Evolutionary conservation across 2,329 filamentous ascomycete genomes (phyloP).

Genomic region (Alternaria sp.): DNA sequence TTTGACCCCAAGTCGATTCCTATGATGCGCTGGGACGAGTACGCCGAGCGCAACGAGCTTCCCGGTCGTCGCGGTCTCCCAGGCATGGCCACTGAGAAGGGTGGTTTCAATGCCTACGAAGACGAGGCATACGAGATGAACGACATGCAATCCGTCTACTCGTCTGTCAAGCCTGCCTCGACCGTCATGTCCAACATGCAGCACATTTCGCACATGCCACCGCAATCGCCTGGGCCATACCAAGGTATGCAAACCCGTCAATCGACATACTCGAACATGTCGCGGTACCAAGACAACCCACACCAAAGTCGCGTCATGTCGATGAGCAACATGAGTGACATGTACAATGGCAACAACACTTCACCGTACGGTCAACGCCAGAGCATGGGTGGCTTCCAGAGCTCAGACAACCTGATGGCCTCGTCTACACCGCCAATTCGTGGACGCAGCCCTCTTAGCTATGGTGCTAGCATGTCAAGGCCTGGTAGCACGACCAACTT

Average conservation of each 20-base stretch:
- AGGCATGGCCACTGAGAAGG: slow-evolving; percentile 63
- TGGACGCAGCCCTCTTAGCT: slow-evolving; percentile 59
- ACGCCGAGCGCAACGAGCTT: slow-evolving; percentile 82
- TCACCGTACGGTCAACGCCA: slow-evolving; percentile 49
- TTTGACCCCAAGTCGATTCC: slow-evolving; percentile 95
- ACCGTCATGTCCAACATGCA: slow-evolving; percentile 88
- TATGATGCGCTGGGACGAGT: slow-evolving; percentile 96
- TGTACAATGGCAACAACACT: slow-evolving; percentile 24
- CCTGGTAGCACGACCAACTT: slow-evolving; percentile 66
- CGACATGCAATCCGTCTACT: slow-evolving; percentile 96
- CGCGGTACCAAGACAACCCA: slow-evolving; percentile 69
- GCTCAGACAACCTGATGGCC: slow-evolving; percentile 50
- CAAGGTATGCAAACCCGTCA: slow-evolving; percentile 70
- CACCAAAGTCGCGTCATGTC: slow-evolving; percentile 64
- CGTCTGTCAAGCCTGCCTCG: slow-evolving; percentile 82
- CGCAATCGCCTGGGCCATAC: slow-evolving; percentile 75
- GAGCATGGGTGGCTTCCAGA: slow-evolving; percentile 52
- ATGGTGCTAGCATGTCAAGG: slow-evolving; percentile 53
- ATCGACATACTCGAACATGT: slow-evolving; percentile 71
- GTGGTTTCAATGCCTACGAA: slow-evolving; percentile 65
- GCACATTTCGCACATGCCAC: slow-evolving; percentile 76
- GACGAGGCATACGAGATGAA: slow-evolving; percentile 93
- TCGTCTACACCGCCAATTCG: slow-evolving; percentile 45
- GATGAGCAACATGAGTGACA: slow-evolving; percentile 62
- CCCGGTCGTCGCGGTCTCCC: slow-evolving; percentile 82